A percentile compares a stretch with the other conserved stretches of the same genome.
Conservation (phyloP, 768 basidiomycete species). For the Jaapia argillacea region DNA sequence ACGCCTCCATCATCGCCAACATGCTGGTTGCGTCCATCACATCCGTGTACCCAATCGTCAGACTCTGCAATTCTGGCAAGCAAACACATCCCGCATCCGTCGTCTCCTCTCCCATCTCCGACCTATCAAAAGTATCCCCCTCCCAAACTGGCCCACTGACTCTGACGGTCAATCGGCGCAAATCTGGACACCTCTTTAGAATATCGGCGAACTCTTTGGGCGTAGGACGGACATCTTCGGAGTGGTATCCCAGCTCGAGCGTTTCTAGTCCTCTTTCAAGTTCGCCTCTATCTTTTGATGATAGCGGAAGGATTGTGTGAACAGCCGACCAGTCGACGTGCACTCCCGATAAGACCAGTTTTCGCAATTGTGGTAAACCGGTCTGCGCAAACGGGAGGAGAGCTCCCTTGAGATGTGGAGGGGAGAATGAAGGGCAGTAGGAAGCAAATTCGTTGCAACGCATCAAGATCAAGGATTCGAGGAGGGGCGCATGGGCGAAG, state of each 20-base stretch:
- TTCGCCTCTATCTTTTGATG: too few relatives aligned
- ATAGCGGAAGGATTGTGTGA: conserved; percentile 13
- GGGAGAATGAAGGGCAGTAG: conserved; percentile 33
- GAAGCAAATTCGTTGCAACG: conserved; percentile 50
- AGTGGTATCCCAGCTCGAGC: conserved; percentile 44
- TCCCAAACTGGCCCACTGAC: conserved; percentile 32
- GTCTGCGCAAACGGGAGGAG: conserved; percentile 9
- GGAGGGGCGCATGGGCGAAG: conserved; percentile 20
- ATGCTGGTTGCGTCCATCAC: conserved; percentile 25
- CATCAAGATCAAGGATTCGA: conserved; percentile 45
- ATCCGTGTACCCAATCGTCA: conserved; percentile 37
- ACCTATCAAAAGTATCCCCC: conserved; percentile 12
- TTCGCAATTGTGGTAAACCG: conserved; percentile 31
- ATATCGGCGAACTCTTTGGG: conserved; percentile 31
- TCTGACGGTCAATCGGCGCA: conserved; percentile 34
- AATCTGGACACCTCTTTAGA: conserved; percentile 27
- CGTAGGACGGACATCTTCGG: conserved; percentile 42
- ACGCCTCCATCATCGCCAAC: conserved; percentile 31
- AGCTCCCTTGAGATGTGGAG: conserved; percentile 24
- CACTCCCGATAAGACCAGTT: conserved; percentile 44
- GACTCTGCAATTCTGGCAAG: too few relatives aligned
- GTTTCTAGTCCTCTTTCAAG: too few relatives aligned
- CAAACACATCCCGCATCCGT: conserved; percentile 27
- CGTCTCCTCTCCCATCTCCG: conserved; percentile 8
- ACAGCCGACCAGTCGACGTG: conserved; percentile 45